Evolutionary conservation across 2,329 filamentous ascomycete genomes (phyloP).

Genomic region (Pseudogymnoascus sp.): DNA sequence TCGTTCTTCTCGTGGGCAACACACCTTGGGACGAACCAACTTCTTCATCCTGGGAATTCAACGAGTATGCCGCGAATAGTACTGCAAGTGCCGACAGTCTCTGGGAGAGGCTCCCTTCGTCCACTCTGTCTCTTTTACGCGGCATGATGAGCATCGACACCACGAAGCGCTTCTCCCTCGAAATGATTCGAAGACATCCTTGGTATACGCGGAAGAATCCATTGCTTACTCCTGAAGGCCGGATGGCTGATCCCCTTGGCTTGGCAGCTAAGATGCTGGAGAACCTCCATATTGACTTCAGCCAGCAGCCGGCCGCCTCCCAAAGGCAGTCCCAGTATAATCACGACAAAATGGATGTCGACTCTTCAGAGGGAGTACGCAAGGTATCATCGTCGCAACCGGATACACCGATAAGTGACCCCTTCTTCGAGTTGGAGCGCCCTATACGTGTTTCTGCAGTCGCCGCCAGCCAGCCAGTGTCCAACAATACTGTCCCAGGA

Average conservation of each 20-base stretch:
- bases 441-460: slow-evolving; percentile 46
- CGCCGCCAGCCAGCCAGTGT: slow-evolving; percentile 36
- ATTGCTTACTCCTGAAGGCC: slow-evolving; percentile 65
- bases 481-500: slow-evolving; percentile 17
- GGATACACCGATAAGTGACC: slow-evolving; percentile 64
- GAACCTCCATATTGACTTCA: slow-evolving; percentile 80
- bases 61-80: slow-evolving; percentile 72
- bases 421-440: slow-evolving; percentile 80
- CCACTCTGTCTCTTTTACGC: slow-evolving; percentile 71
- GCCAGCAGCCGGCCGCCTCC: slow-evolving; percentile 45
- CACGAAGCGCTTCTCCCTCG: slow-evolving; percentile 68
- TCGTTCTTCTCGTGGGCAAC: slow-evolving; percentile 89
- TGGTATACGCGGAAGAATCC: slow-evolving; percentile 86
- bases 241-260: slow-evolving; percentile 66
- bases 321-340: slow-evolving; percentile 22
- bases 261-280: slow-evolving; percentile 95
- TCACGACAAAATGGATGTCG: slow-evolving; percentile 60
- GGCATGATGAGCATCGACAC: slow-evolving; percentile 87
- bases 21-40: slow-evolving; percentile 97
- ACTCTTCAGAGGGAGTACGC: slow-evolving; percentile 37
- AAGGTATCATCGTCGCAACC: slow-evolving; percentile 77
- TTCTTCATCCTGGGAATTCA: slow-evolving; percentile 76
- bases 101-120: slow-evolving; percentile 68
- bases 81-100: slow-evolving; percentile 78
- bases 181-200: slow-evolving; percentile 79